Base-by-base conservation (phyloP, 2,329 filamentous ascomycete species). In the Arthrobotrys sphaeroides region DNA sequence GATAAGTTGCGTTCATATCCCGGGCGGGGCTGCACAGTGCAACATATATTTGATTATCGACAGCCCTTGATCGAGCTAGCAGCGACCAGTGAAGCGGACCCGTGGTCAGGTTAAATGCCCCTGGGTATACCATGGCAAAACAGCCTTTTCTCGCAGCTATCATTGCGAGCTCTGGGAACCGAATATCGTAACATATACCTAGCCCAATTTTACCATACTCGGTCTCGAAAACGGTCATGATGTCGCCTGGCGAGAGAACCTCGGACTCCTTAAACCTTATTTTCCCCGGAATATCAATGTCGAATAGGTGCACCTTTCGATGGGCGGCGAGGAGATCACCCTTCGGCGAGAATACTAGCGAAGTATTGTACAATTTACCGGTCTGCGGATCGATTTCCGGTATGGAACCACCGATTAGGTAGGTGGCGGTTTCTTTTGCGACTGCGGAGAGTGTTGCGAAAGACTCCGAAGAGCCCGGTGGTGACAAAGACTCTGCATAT, bases 101-200 rank as follows among this genome's bases (percentile, higher is more conserved):
- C 0, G 95, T 99, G 0, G 93, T 97, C 74, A 91, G 86, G 83
- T 98, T 99, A 86, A 99, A 99, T 0, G 95, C 95, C n/a, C 93
- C 95, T 0, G 95, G 95, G 83, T 97, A 98, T 16, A 98, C 82
- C 64, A 98, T 88, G 49, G 92, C 86, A 82, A 99, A 99, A 70
- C 89, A 91, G n/a, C 91, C 93, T 78, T 89, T 89, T 31, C 95
- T 87, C 18, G 94, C 92, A 0, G 94, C 94, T 68, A 98, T 90
- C 81, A 89, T 95, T 2, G 93, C 95, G 9, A 97, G 86, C 84
- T 98, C 95, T 0, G 95, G 94, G 85, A 99, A 99, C 42, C 95
- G 92, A 66, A 99, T 89, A 83, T 99, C 95, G 84, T 99, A 99
- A 87, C 95, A 99, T 81, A 99, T 98, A 31, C 92, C 94, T 2